These are phyloP conservation scores for Stephania cephalantha DNA, from an alignment of 164 flowering plant species.

Conservation along the genomic window DNA sequence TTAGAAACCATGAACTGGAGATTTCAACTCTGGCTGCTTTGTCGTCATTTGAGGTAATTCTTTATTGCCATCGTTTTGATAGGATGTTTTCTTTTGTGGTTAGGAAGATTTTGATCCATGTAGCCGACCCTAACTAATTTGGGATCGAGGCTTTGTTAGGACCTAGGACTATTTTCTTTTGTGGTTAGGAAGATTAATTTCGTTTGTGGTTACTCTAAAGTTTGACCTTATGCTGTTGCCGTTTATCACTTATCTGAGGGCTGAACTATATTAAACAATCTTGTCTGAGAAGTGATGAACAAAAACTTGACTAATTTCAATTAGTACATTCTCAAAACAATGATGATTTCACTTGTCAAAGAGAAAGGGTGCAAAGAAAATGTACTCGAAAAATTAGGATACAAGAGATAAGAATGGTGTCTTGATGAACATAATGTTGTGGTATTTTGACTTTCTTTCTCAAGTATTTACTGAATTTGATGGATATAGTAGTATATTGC, in stretches of 20 bases:
- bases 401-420: not conserved
- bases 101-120: too few relatives aligned
- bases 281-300: not conserved
- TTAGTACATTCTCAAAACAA: not conserved
- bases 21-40: slow-evolving; percentile 72
- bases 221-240: not conserved
- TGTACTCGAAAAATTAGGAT: not conserved
- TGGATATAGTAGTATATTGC: not conserved
- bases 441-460: not conserved
- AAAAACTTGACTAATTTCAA: not conserved
- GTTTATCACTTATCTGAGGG: not conserved
- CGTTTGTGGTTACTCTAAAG: not conserved
- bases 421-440: not conserved
- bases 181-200: too few relatives aligned
- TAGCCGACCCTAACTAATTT: too few relatives aligned
- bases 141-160: too few relatives aligned
- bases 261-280: not conserved
- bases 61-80: not conserved
- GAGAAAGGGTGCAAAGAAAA: not conserved
- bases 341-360: not conserved
- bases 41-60: slow-evolving; percentile 62
- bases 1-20: slow-evolving; percentile 47
- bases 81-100: not conserved
- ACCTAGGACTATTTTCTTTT: too few relatives aligned
- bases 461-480: not conserved